These are phyloP conservation scores for Elaeis guineensis DNA, from an alignment of 176 grass and related monocot species.

Conservation along the genomic window DNA sequence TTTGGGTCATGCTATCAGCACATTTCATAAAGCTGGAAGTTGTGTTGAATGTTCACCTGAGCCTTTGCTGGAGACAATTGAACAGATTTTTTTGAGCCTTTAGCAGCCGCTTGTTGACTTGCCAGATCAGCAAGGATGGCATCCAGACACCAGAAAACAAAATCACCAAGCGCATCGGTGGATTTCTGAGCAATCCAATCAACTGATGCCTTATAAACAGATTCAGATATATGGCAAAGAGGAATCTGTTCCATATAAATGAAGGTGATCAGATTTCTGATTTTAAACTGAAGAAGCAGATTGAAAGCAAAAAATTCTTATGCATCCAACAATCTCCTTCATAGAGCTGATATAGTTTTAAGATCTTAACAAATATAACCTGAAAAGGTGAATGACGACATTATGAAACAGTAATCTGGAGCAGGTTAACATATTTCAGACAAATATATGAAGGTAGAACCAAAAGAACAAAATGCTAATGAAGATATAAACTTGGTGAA, in stretches of 20 bases:
- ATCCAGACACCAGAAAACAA: conserved; percentile 88
- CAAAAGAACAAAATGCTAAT: no score
- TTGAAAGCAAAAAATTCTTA: no score
- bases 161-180: conserved; percentile 59
- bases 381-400: no score
- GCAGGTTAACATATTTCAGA: no score
- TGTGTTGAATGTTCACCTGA: conserved; percentile 44
- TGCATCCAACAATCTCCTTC: no score
- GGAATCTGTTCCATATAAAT: conserved; percentile 41
- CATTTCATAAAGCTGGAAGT: background rate
- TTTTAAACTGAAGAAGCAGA: no score
- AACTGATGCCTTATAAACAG: conserved; percentile 61
- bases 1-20: no score
- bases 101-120: conserved; percentile 41
- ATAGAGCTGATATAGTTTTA: no score
- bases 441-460: no score
- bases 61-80: conserved; percentile 64
- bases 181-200: conserved; percentile 79
- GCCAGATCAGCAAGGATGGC: conserved; percentile 74
- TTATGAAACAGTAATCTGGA: no score
- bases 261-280: conserved; percentile 8
- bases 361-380: no score
- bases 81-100: conserved; percentile 64
- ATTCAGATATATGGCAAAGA: conserved; percentile 62
- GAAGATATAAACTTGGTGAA: no score